These are phyloP conservation scores for Cucumis melo DNA, from an alignment of 306 rosid genomes.

Conservation along the genomic window DNA sequence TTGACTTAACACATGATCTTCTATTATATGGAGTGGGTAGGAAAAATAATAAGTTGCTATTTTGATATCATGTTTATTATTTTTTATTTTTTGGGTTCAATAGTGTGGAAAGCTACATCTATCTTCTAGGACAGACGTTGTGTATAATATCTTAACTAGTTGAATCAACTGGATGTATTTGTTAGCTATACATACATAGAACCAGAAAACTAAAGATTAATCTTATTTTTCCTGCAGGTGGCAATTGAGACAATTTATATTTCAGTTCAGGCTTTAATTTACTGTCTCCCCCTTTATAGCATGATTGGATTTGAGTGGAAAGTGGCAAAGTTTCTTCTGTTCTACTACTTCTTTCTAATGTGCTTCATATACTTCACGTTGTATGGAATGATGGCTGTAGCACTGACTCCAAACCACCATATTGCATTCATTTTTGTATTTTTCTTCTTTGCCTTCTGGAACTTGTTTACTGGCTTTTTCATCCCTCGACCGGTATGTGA, in stretches of 20 bases:
- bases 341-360: constrained; percentile 22
- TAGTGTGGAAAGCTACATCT: too few relatives aligned
- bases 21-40: too few relatives aligned
- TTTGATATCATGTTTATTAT: neutral
- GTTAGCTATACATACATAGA: neutral
- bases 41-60: too few relatives aligned
- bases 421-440: constrained; percentile 24
- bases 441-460: constrained; percentile 33
- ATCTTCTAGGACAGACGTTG: too few relatives aligned
- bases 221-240: constrained; percentile 17
- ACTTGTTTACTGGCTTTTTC: constrained; percentile 32
- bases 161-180: too few relatives aligned
- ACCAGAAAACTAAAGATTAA: neutral
- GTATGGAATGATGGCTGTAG: constrained; percentile 39
- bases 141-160: too few relatives aligned
- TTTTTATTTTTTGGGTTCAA: too few relatives aligned
- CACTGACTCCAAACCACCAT: constrained; percentile 31
- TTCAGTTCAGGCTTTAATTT: constrained; percentile 20
- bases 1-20: too few relatives aligned
- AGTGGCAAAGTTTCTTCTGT: constrained; percentile 15
- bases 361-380: constrained; percentile 31
- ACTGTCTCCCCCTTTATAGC: constrained; percentile 19
- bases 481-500: constrained; percentile 22
- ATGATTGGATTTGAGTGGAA: constrained; percentile 34
- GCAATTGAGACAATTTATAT: constrained; percentile 24